phyloP scores from a whole-genome alignment of 1,284 basidiomycete genomes.

The Boletus sp. region DNA sequence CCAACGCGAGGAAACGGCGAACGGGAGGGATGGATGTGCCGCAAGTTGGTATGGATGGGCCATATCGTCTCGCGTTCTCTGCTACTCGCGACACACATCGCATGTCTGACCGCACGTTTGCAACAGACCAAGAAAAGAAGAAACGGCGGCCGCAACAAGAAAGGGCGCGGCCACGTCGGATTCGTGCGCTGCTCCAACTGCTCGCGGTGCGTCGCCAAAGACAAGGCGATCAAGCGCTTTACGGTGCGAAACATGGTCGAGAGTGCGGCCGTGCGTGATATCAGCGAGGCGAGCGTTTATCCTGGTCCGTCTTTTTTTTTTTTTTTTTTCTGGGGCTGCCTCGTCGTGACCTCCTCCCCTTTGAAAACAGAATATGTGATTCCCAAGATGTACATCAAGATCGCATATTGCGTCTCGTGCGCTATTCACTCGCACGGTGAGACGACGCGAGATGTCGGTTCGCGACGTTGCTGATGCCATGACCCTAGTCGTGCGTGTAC shows the following conservation, averaged over 20 bases:
- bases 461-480: neutral
- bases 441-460: neutral
- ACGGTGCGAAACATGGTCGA: constrained; percentile 99
- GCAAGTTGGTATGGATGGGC: neutral
- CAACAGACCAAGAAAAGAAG: constrained; percentile 96
- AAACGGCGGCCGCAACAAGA: constrained; percentile 97
- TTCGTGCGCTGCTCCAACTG: constrained; percentile 99
- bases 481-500: constrained; percentile 87
- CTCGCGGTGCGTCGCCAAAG: constrained; percentile 90
- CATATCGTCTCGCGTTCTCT: too few species aligned
- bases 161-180: constrained; percentile 93
- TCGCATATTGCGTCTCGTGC: constrained; percentile 98
- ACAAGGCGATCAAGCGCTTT: constrained; percentile 99
- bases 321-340: too few species aligned
- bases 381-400: constrained; percentile 99
- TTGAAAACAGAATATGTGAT: constrained; percentile 90
- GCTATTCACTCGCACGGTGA: constrained; percentile 97
- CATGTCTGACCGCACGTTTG: constrained; percentile 4
- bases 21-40: constrained; percentile 12
- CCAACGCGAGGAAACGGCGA: neutral
- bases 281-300: constrained; percentile 96
- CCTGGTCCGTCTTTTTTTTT: constrained; percentile 55
- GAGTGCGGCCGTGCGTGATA: constrained; percentile 95
- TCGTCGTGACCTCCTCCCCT: too few species aligned
- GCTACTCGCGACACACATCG: neutral